phyloP scores from a whole-genome alignment of 2,329 filamentous ascomycete genomes.

The Rugonectria rugulosa region DNA sequence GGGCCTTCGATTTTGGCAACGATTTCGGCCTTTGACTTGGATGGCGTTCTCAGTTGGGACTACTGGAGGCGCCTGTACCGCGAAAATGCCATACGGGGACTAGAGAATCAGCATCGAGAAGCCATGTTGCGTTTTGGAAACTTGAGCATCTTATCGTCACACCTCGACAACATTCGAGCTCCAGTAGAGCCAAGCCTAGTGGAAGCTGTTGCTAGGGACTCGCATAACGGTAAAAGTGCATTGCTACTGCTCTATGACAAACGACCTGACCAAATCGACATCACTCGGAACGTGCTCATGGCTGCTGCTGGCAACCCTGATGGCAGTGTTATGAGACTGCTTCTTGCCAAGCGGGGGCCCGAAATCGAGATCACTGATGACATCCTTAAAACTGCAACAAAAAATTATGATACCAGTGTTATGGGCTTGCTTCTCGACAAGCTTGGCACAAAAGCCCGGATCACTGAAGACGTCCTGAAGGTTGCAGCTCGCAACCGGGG shows the following conservation, averaged over 20 bases:
- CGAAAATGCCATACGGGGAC: neutral
- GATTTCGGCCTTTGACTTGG: conserved; percentile 3
- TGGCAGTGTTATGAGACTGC: neutral
- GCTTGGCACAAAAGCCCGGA: neutral
- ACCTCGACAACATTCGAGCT: neutral
- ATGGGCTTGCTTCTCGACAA: neutral
- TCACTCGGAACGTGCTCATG: neutral
- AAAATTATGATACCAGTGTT: neutral
- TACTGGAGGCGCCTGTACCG: conserved; percentile 7
- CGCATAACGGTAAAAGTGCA: neutral
- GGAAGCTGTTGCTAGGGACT: neutral
- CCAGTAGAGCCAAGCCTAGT: neutral
- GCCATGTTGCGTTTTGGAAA: conserved; percentile 8
- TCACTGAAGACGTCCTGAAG: neutral
- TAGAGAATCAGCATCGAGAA: neutral
- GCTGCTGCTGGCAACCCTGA: neutral
- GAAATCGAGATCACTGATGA: neutral
- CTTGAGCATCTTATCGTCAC: neutral
- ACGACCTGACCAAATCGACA: neutral
- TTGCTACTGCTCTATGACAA: neutral
- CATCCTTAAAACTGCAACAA: neutral
- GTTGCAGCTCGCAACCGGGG: neutral
- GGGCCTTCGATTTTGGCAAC: conserved; percentile 1
- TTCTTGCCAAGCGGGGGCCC: neutral
- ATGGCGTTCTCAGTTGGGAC: conserved; percentile 2